Percentiles rank a stretch among this genome's conserved stretches.
Evolutionary conservation across 2,329 filamentous ascomycete genomes (phyloP).

Genomic region (Tolypocladium nubicola): DNA sequence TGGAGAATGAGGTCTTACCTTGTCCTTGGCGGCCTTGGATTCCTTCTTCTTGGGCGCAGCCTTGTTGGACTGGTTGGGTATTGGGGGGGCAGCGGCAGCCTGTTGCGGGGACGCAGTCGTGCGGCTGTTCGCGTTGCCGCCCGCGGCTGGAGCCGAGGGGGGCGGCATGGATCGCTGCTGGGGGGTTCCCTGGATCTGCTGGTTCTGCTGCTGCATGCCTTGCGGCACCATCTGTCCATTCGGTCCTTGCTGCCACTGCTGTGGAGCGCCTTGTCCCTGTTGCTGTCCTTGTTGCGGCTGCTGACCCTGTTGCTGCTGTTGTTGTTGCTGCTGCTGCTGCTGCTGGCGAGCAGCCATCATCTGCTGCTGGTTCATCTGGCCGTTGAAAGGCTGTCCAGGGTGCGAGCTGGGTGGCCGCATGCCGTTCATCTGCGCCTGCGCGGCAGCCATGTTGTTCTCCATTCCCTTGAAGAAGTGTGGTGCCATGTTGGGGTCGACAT

Average conservation of each 20-base stretch:
- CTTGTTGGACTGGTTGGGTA: slow-evolving; percentile 64
- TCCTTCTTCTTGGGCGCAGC: slow-evolving; percentile 70
- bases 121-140: slow-evolving; percentile 38
- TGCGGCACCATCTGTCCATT: slow-evolving; percentile 30
- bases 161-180: slow-evolving; percentile 62
- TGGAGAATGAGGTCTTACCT: slow-evolving; percentile 41
- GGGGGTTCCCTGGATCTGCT: slow-evolving; percentile 54
- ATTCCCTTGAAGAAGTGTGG: slow-evolving; percentile 50
- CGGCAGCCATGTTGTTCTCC: slow-evolving; percentile 41
- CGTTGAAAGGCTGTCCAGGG: slow-evolving; percentile 45
- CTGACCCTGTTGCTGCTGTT: slow-evolving; percentile 15
- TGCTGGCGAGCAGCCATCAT: slow-evolving; percentile 41
- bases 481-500: slow-evolving; percentile 51
- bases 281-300: slow-evolving; percentile 22
- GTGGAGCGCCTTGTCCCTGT: slow-evolving; percentile 18
- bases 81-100: slow-evolving; percentile 59
- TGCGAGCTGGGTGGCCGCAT: slow-evolving; percentile 63
- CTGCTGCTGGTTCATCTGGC: slow-evolving; percentile 49
- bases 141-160: slow-evolving; percentile 46
- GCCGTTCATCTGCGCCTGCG: slow-evolving; percentile 46
- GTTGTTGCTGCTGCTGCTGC: slow-evolving; percentile 21
- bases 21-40: slow-evolving; percentile 51
- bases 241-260: slow-evolving; percentile 29
- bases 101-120: slow-evolving; percentile 52
- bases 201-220: slow-evolving; percentile 28